Evolutionary conservation across 148 eudicot species (phyloP).

Genomic region (Diospyros kaki): DNA sequence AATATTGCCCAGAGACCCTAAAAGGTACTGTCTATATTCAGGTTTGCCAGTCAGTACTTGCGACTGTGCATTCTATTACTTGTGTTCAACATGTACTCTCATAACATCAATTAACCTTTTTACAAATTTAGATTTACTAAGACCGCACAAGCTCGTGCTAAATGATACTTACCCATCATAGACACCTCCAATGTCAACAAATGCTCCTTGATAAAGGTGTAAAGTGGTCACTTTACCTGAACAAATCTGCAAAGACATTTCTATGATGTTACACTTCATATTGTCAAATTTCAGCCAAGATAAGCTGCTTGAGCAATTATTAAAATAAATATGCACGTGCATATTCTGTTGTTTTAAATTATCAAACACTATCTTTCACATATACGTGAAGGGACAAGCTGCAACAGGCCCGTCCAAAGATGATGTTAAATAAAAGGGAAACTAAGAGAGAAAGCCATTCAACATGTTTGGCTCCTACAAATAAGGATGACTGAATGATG

Average conservation of each 20-base stretch:
- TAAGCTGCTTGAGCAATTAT: not conserved
- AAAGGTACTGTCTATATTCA: too few species aligned
- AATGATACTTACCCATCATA: constrained; percentile 71
- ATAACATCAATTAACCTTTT: not conserved
- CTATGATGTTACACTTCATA: not conserved
- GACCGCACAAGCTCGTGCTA: not conserved
- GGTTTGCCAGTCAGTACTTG: too few species aligned
- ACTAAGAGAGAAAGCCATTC: not conserved
- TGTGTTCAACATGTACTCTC: not conserved
- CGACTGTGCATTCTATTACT: too few species aligned
- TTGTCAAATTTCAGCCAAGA: not conserved
- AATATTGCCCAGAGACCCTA: too few species aligned
- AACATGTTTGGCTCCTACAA: not conserved
- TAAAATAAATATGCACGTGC: not conserved
- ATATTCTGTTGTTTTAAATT: not conserved
- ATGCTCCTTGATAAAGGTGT: constrained; percentile 98
- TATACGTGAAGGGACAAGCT: not conserved
- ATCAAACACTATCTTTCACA: not conserved
- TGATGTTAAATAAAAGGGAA: not conserved
- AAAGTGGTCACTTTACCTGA: constrained; percentile 81
- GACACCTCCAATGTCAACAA: constrained; percentile 98
- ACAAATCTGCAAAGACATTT: constrained; percentile 61
- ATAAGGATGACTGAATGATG: not conserved
- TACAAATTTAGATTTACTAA: not conserved
- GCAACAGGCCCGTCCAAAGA: constrained; percentile 3